A percentile compares a stretch with the other conserved stretches of the same genome.
These are phyloP conservation scores for Fonsecaea multimorphosa DNA, from an alignment of 2,329 filamentous ascomycete genomes.

Conservation along the genomic window DNA sequence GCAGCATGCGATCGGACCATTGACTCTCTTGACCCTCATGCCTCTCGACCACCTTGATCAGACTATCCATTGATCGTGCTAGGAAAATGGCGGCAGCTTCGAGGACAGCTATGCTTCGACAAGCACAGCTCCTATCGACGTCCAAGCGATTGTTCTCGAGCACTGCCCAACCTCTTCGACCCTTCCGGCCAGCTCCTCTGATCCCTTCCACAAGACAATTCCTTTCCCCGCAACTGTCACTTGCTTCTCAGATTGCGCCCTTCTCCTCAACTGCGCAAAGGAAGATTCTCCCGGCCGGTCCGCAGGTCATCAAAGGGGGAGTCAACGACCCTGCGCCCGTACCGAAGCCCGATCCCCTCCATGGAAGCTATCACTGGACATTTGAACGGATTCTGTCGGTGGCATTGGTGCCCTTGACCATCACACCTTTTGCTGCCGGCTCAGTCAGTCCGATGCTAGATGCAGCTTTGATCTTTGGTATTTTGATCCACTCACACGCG, in stretches of 20 bases:
- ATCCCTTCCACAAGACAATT: slow-evolving; percentile 21
- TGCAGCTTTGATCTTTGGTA: slow-evolving; percentile 78
- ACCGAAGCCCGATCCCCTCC: slow-evolving; percentile 72
- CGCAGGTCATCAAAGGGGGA: slow-evolving; percentile 76
- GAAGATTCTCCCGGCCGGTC: slow-evolving; percentile 79
- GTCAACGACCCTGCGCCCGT: slow-evolving; percentile 87
- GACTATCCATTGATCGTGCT: slow-evolving; percentile 6
- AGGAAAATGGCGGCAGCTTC: slow-evolving; percentile 34
- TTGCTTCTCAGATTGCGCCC: slow-evolving; percentile 64
- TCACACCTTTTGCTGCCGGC: slow-evolving; percentile 90
- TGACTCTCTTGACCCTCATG: slow-evolving; percentile 16
- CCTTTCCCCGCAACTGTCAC: slow-evolving; percentile 24
- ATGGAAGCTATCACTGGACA: slow-evolving; percentile 98
- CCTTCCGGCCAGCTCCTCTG: slow-evolving; percentile 33
- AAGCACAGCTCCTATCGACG: slow-evolving; percentile 31
- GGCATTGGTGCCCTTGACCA: slow-evolving; percentile 81
- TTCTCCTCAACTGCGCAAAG: slow-evolving; percentile 84
- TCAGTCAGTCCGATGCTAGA: slow-evolving; percentile 89
- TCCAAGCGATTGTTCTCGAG: slow-evolving; percentile 29
- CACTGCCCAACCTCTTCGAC: slow-evolving; percentile 32
- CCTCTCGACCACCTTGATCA: slow-evolving; percentile 13
- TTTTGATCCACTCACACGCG: slow-evolving; percentile 93
- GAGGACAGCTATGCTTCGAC: slow-evolving; percentile 34
- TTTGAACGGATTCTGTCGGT: slow-evolving; percentile 84
- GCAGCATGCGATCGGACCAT: slow-evolving; percentile 18